phyloP scores from a whole-genome alignment of 345 rosid genomes.

The Turritis glabra region DNA sequence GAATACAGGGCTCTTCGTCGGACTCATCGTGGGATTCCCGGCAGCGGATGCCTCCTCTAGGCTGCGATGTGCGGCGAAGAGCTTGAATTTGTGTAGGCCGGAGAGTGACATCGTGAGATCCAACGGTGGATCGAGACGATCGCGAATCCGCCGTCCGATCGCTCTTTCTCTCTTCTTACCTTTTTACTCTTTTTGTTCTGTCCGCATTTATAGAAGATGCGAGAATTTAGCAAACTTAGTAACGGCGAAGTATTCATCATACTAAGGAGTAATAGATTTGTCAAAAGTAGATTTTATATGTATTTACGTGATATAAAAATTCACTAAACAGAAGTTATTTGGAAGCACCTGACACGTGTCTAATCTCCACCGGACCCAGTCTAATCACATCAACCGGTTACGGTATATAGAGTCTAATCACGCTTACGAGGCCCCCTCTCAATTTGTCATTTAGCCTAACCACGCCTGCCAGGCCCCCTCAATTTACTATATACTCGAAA shows the following conservation, averaged over 20 bases:
- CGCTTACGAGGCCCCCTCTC: not conserved
- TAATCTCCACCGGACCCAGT: not conserved
- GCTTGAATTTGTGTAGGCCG: conserved; percentile 32
- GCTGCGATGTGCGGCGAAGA: conserved; percentile 33
- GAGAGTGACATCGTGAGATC: conserved; percentile 36
- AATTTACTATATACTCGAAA: not conserved
- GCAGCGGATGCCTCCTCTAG: conserved; percentile 13
- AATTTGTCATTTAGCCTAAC: not conserved
- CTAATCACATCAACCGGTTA: not conserved
- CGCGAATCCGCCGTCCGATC: conserved; percentile 5
- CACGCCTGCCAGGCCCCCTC: conserved; percentile 11
- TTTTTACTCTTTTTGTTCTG: not conserved
- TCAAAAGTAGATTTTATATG: too few species aligned
- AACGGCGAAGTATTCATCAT: conserved; percentile 10
- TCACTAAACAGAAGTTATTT: not conserved
- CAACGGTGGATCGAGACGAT: conserved; percentile 9
- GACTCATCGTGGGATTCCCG: conserved; percentile 32
- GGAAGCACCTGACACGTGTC: conserved; percentile 5
- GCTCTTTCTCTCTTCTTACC: not conserved
- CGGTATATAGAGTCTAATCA: not conserved
- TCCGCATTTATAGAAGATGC: conserved; percentile 18
- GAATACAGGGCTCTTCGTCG: conserved; percentile 35
- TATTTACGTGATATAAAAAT: not conserved
- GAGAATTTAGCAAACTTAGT: conserved; percentile 5
- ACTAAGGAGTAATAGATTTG: not conserved